Percentiles rank a stretch among this genome's conserved stretches.
phyloP scores from a whole-genome alignment of 2,329 filamentous ascomycete genomes.

The Colletotrichum noveboracense region DNA sequence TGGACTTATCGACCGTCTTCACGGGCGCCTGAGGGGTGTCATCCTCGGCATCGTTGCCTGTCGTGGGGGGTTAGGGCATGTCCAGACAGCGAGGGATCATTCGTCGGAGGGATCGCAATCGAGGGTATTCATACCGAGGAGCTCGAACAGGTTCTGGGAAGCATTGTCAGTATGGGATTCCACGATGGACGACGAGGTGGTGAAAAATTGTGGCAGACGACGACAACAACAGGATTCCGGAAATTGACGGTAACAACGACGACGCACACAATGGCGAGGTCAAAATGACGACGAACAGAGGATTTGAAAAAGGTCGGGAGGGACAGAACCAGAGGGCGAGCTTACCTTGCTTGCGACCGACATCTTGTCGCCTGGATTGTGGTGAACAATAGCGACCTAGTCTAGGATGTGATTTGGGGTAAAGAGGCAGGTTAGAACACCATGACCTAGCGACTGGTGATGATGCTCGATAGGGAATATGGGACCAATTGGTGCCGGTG shows the following conservation, averaged over 20 bases:
- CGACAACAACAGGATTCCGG: not conserved
- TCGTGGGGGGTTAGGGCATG: conserved; percentile 24
- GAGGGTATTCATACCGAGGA: conserved; percentile 78
- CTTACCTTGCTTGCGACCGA: conserved; percentile 26
- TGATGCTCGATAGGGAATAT: conserved; percentile 19
- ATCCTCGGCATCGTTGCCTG: conserved; percentile 68
- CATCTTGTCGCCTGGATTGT: conserved; percentile 28
- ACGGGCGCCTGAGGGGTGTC: conserved; percentile 82
- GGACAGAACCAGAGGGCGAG: not conserved
- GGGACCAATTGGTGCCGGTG: conserved; percentile 21
- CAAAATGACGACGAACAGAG: not conserved
- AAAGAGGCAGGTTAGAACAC: conserved; percentile 26
- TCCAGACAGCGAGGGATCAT: conserved; percentile 18
- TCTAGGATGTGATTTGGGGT: conserved; percentile 24
- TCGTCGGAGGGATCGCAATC: conserved; percentile 23
- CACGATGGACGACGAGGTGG: not conserved
- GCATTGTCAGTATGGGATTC: not conserved
- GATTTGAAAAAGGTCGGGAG: not conserved
- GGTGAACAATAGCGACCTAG: conserved; percentile 27
- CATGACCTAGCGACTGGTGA: conserved; percentile 23
- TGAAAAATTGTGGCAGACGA: not conserved
- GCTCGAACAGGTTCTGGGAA: conserved; percentile 90
- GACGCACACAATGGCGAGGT: not conserved
- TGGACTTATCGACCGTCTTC: conserved; percentile 87
- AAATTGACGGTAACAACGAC: not conserved